Percentiles rank a stretch among this genome's conserved stretches.
phyloP scores from a whole-genome alignment of 352 stramenopile genomes.

The Pythium vanterpoolii region DNA sequence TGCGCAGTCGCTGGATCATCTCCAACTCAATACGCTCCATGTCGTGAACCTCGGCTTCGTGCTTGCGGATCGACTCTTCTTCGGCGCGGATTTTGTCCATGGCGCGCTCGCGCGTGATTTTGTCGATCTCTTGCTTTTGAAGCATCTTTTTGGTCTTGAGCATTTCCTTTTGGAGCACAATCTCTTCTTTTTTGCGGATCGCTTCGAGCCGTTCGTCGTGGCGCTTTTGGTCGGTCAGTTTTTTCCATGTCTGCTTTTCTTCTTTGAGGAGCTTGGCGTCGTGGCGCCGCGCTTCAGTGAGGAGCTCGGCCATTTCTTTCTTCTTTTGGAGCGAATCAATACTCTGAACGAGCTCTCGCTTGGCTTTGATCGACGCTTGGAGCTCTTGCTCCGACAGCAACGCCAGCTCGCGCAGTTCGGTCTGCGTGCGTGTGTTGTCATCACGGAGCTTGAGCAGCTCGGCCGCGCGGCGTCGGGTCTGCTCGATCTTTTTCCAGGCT shows the following conservation, averaged over 20 bases:
- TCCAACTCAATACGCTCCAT: constrained; percentile 82
- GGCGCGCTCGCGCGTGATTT: constrained; percentile 58
- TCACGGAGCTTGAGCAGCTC: constrained; percentile 70
- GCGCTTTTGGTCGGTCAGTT: constrained; percentile 63
- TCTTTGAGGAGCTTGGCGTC: constrained; percentile 79
- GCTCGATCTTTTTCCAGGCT: constrained; percentile 85
- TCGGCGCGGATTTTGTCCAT: constrained; percentile 61
- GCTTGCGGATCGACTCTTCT: constrained; percentile 54
- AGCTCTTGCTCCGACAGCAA: constrained; percentile 55
- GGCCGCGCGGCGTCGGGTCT: constrained; percentile 64
- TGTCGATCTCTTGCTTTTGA: constrained; percentile 71
- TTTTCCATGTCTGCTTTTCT: constrained; percentile 77
- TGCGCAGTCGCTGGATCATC: constrained; percentile 76
- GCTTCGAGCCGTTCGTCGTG: constrained; percentile 59
- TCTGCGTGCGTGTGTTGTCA: constrained; percentile 59
- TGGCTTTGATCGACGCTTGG: constrained; percentile 64
- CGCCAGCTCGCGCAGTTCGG: constrained; percentile 57
- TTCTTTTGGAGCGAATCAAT: constrained; percentile 83
- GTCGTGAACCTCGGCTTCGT: constrained; percentile 67
- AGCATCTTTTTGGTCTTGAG: constrained; percentile 62
- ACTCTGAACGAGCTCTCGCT: constrained; percentile 72
- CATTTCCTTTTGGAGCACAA: constrained; percentile 62
- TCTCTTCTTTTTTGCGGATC: constrained; percentile 68
- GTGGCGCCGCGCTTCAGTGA: constrained; percentile 56
- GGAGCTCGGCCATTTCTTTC: constrained; percentile 64